Evolutionary conservation across 2,329 filamentous ascomycete genomes (phyloP).

Genomic region (Amauroascus niger): DNA sequence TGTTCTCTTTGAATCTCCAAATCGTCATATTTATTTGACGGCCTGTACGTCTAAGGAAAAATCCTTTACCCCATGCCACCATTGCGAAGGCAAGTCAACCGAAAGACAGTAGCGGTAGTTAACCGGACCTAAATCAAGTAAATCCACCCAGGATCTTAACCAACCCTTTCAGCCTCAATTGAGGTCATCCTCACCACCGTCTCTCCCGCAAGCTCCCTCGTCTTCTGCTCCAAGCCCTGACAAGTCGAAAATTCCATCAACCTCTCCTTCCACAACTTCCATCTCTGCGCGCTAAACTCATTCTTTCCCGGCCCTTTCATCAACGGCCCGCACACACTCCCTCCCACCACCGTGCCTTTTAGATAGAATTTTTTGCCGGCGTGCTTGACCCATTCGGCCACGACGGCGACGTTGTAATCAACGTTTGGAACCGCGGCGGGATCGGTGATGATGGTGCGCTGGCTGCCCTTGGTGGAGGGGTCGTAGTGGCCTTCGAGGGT

Average conservation of each 20-base stretch:
- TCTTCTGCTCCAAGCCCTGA: not conserved
- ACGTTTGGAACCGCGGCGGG: conserved; percentile 5
- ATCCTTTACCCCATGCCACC: no score
- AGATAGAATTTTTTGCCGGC: conserved; percentile 8
- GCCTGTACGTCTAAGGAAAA: no score
- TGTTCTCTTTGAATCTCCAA: no score
- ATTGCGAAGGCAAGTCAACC: no score
- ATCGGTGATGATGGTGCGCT: conserved; percentile 9
- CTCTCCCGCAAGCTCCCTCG: conserved; percentile 5
- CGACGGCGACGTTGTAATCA: conserved; percentile 2
- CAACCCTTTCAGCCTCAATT: conserved; percentile 1
- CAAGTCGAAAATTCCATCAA: conserved; percentile 4
- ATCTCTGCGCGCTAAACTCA: conserved; percentile 8
- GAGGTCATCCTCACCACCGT: not conserved
- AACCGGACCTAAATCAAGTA: no score
- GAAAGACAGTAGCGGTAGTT: no score
- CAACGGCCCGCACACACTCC: conserved; percentile 8
- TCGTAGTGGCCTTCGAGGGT: conserved; percentile 13
- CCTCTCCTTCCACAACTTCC: conserved; percentile 11
- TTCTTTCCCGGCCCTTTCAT: conserved; percentile 9
- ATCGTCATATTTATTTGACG: no score
- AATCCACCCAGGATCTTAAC: no score
- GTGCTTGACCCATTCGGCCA: conserved; percentile 8
- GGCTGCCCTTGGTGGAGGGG: conserved; percentile 6
- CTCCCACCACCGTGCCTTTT: conserved; percentile 1